These are phyloP conservation scores for Fragaria ananassa DNA, from an alignment of 306 rosid species.

Conservation along the genomic window DNA sequence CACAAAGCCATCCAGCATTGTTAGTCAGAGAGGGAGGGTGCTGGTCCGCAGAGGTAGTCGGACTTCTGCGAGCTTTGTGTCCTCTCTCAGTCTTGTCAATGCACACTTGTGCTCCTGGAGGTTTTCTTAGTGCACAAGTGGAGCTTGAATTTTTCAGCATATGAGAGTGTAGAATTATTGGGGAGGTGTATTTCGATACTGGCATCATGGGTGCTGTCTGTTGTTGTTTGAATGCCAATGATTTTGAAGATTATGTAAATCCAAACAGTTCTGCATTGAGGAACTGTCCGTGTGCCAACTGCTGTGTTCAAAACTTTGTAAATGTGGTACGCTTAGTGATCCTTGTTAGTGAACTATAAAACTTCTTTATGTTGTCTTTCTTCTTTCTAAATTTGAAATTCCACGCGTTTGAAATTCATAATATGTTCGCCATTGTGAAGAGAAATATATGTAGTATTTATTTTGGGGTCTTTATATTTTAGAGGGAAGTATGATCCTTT, in stretches of 20 bases:
- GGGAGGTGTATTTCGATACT: slow-evolving; percentile 32
- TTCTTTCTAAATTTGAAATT: not conserved
- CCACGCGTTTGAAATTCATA: slow-evolving; percentile 3
- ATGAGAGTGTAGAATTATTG: slow-evolving; percentile 36
- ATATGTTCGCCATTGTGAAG: not conserved
- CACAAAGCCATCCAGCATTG: slow-evolving; percentile 22
- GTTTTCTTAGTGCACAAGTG: slow-evolving; percentile 22
- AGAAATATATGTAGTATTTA: not conserved
- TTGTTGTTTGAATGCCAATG: slow-evolving; percentile 68
- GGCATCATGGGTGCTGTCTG: slow-evolving; percentile 92
- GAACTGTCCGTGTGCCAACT: slow-evolving; percentile 73
- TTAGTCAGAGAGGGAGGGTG: slow-evolving; percentile 55
- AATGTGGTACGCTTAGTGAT: slow-evolving; percentile 54
- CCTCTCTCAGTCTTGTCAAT: slow-evolving; percentile 51
- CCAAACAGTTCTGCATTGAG: slow-evolving; percentile 70
- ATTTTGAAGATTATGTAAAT: slow-evolving; percentile 79
- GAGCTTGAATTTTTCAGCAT: slow-evolving; percentile 20
- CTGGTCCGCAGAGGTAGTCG: slow-evolving; percentile 57
- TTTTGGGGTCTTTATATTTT: slow-evolving; percentile 1
- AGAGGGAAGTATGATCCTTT: slow-evolving; percentile 19
- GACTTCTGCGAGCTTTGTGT: slow-evolving; percentile 82
- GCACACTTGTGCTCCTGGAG: slow-evolving; percentile 27
- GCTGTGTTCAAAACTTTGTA: slow-evolving; percentile 66
- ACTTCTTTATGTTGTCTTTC: not conserved
- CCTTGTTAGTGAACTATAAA: not conserved